Base-by-base conservation (phyloP, 2,329 filamentous ascomycete genomes). In the Mycogone perniciosa region DNA sequence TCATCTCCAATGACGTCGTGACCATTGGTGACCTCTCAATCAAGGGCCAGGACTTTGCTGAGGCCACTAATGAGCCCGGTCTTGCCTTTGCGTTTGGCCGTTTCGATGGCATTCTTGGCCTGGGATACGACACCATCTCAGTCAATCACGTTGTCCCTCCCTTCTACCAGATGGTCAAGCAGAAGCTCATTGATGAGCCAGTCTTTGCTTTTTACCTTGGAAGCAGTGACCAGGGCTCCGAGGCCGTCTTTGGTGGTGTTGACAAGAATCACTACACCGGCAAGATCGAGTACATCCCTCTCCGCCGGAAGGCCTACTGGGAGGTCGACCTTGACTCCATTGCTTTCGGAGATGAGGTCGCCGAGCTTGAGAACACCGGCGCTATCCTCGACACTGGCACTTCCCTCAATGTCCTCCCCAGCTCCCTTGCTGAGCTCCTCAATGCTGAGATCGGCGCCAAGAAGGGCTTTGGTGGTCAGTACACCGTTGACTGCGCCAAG, bases 221-320 rank as follows among this genome's bases (percentile, higher is more conserved):
- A 61, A 80, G 88, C 63, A 69, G 71, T 27, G 81, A 86, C 27
- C 82, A 83, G 46, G 81, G 88, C 68, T 96, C 91, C 39, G 91
- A 91, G 74, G 91, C 85, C 54, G 84, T 85, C 59, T 99, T 99
- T 60, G 92, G 92, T 70, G 92, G 92, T 59, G 73, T 96, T 55
- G 85, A 97, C 71, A 76, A 89, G 74, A 75, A 77, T 66, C 89
- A 93, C 77, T 84, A 79, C 70, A 84, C 79, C 37, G 93, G 93
- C 65, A 85, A 97, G 71, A 81, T 99, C 64, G 88, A 85, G 68
- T 95, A 90, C 71, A 89, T 99, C 60, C 93, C 93, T 50, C 82
- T 99, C 61, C 89, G 93, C 71, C 89, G 93, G 69, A 97, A 97
- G 86, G 93, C 93, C 45, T 99, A 99, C 82, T 99, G 93, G 93